Base-by-base conservation (phyloP, 352 stramenopile genomes). In the Phytophthora agathidicida region DNA sequence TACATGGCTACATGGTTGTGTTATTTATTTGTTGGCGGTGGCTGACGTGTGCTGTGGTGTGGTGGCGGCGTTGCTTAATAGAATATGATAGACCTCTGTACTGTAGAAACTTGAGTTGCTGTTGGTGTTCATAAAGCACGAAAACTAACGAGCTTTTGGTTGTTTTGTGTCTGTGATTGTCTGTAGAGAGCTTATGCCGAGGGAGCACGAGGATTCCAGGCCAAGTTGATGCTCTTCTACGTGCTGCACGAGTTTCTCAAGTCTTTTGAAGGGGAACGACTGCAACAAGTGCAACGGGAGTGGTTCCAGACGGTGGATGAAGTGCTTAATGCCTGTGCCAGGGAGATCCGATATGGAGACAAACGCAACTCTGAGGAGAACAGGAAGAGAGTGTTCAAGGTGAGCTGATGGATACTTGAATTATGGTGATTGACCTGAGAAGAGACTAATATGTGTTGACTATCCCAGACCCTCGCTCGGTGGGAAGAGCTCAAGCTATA, bases 181-280 rank as follows among this genome's bases (percentile, higher is more conserved):
- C 44, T 71, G 26, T 63, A 93, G 81, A 55, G 78, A 69, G 80
- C 80, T 7, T 54, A 87, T 38, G 70, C 71, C 27, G 83, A 94
- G 9, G 72, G 69, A 7, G 58, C 75, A 24, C 61, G 73, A 33
- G 79, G 86, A 43, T 92, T 92, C 52, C 80, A 93, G 43, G 65
- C 77, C 44, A 94, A 92, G 58, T 48, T 94, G 27, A 94, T 94
- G 86, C 71, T 94, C 9, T 89, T 94, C 36, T 94, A 94, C 80
- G 70, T 93, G 36, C 71, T 94, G 26, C 83, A 94, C 61, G 86
- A 94, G 73, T 94, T 94, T 49, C 71, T 94, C 52, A 94, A 94
- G 77, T 75, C 73, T 13, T 91, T 89, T 47, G 68, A 89, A 30
- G 76, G 78, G 7, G 75, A 88, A 37, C 50, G 76, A 39, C 67